A percentile compares a stretch with the other conserved stretches of the same genome.
phyloP scores from a whole-genome alignment of 306 rosid species.

The Cotoneaster glaucophyllus region DNA sequence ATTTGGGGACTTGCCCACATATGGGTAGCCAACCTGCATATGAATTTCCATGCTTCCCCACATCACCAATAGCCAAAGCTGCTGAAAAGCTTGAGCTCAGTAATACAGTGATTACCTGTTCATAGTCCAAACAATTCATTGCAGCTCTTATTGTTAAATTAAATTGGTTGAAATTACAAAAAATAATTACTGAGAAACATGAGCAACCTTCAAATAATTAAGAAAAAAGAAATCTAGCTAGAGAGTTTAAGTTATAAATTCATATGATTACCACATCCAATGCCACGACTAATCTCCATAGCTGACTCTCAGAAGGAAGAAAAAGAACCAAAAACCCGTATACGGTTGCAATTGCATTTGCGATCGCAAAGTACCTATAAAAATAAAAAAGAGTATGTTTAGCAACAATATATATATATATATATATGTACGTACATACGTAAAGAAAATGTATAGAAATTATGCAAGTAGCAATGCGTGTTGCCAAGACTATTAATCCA shows the following conservation, averaged over 20 bases:
- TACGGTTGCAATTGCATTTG: slow-evolving; percentile 49
- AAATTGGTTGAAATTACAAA: no score
- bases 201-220: neutral
- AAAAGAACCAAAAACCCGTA: slow-evolving; percentile 69
- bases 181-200: no score
- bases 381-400: neutral
- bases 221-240: neutral
- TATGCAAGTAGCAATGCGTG: neutral
- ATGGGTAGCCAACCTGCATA: slow-evolving; percentile 80
- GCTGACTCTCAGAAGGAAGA: slow-evolving; percentile 61
- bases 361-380: slow-evolving; percentile 65
- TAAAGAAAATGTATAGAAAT: neutral
- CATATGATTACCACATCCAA: slow-evolving; percentile 52
- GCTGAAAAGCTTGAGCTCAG: slow-evolving; percentile 62
- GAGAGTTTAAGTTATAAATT: neutral
- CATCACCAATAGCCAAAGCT: slow-evolving; percentile 61
- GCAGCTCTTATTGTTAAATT: neutral
- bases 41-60: slow-evolving; percentile 63
- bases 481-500: neutral
- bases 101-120: slow-evolving; percentile 50
- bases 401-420: neutral
- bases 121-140: neutral
- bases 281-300: slow-evolving; percentile 66
- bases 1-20: slow-evolving; percentile 54
- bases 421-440: neutral